A percentile compares a stretch with the other conserved stretches of the same genome.
Conservation (phyloP, 495 filamentous ascomycete species). For the Penicillium soppii region DNA sequence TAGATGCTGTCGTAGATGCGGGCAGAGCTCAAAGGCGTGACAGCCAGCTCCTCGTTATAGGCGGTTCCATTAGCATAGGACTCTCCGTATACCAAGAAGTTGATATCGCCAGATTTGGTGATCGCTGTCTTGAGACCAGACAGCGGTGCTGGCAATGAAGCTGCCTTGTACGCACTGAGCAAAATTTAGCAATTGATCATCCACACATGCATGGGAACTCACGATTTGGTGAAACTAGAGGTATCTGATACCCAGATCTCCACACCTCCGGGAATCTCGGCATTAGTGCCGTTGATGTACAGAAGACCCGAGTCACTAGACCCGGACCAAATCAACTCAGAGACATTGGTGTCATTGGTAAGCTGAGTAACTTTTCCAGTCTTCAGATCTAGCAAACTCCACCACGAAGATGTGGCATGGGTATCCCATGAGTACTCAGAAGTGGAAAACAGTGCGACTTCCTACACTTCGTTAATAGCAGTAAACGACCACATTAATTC, state of each 20-base stretch:
- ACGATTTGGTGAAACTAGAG: constrained; percentile 27
- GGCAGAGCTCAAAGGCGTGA: constrained; percentile 56
- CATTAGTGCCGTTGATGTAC: constrained; percentile 49
- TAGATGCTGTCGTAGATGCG: constrained; percentile 70
- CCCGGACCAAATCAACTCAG: constrained; percentile 45
- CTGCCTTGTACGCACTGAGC: constrained; percentile 50
- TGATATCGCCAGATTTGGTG: constrained; percentile 54
- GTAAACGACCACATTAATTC: background rate
- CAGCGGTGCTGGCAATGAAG: constrained; percentile 58
- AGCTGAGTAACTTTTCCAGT: constrained; percentile 36
- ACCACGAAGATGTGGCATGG: constrained; percentile 29
- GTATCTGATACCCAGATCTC: constrained; percentile 43
- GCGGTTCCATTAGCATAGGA: constrained; percentile 60
- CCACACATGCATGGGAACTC: background rate
- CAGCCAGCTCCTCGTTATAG: constrained; percentile 57
- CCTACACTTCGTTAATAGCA: constrained; percentile 12
- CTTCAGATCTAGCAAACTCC: constrained; percentile 40
- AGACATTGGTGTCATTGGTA: constrained; percentile 42
- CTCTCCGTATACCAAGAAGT: constrained; percentile 59
- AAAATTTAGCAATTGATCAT: background rate
- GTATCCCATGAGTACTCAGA: constrained; percentile 48
- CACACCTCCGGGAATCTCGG: constrained; percentile 38
- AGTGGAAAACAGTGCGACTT: constrained; percentile 32
- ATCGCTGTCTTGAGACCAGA: constrained; percentile 63
- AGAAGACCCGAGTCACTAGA: constrained; percentile 40